Evolutionary conservation across 1,139 yeast genomes (phyloP).

Genomic region (Martiniozyma asiatica): DNA sequence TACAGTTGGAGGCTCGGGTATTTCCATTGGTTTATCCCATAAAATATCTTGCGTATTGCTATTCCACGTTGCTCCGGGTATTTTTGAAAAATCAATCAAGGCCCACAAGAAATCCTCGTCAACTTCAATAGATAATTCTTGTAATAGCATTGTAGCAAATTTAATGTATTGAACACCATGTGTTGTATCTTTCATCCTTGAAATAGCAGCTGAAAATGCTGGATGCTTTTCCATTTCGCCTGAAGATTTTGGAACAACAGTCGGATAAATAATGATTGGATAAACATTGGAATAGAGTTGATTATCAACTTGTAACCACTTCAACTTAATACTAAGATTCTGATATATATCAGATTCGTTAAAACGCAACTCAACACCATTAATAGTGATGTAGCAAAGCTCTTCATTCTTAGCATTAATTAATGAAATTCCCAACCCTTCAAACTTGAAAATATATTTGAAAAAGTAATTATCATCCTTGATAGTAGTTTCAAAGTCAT

Average conservation of each 20-base stretch:
- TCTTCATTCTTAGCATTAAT: conserved; percentile 63
- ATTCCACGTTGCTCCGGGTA: conserved; percentile 65
- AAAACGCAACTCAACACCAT: conserved; percentile 73
- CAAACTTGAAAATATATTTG: conserved; percentile 52
- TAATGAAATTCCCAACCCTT: conserved; percentile 83
- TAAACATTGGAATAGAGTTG: conserved; percentile 80
- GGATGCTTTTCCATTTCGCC: conserved; percentile 86
- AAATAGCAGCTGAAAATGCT: conserved; percentile 72
- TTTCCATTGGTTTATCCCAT: conserved; percentile 48
- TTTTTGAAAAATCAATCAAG: conserved; percentile 61
- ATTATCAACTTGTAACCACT: conserved; percentile 93
- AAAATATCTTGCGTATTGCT: conserved; percentile 35
- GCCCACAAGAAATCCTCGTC: conserved; percentile 92
- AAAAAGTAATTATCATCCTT: conserved; percentile 59
- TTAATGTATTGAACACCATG: conserved; percentile 87
- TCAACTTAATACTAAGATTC: conserved; percentile 65
- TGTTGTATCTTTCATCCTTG: conserved; percentile 74
- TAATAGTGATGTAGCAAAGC: conserved; percentile 64
- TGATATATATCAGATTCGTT: conserved; percentile 80
- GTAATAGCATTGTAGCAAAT: conserved; percentile 79
- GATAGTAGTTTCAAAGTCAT: conserved; percentile 52
- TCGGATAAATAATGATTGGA: conserved; percentile 87
- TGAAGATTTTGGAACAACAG: conserved; percentile 75
- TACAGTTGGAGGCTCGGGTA: conserved; percentile 63
- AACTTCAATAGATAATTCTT: conserved; percentile 82